Evolutionary conservation across 805 yeast genomes (phyloP).

Genomic region (Debaryomyces tyrocola): DNA sequence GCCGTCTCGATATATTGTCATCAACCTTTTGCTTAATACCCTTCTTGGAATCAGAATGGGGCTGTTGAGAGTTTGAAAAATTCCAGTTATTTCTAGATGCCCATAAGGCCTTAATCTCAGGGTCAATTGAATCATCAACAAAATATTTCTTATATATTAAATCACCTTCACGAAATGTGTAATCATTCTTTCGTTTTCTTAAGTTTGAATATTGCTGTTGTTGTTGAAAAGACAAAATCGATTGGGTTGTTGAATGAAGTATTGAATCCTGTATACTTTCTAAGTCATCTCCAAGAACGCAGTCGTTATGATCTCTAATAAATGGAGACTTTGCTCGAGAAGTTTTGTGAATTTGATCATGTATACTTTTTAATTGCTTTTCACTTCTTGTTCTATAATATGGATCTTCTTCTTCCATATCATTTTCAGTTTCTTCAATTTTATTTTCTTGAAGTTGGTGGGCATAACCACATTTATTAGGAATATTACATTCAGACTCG

Average conservation of each 20-base stretch:
- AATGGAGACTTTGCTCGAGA: neutral
- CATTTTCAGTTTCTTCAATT: neutral
- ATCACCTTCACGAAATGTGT: conserved; percentile 63
- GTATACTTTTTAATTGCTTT: conserved; percentile 3
- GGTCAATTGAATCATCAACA: conserved; percentile 44
- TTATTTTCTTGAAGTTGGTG: neutral
- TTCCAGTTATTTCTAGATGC: conserved; percentile 38
- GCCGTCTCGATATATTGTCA: no score
- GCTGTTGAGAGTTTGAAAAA: neutral
- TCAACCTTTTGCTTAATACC: no score
- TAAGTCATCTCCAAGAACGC: neutral
- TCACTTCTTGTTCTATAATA: conserved; percentile 16
- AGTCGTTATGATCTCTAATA: neutral
- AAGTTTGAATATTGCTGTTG: conserved; percentile 17
- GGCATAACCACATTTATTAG: neutral
- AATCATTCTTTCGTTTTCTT: conserved; percentile 39
- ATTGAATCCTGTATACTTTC: neutral
- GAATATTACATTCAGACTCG: neutral
- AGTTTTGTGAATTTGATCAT: neutral
- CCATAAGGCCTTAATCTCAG: conserved; percentile 54
- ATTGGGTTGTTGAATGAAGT: neutral
- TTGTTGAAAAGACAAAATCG: conserved; percentile 11
- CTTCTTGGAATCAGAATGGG: no score
- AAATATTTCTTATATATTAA: conserved; percentile 44
- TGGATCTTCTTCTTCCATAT: conserved; percentile 8